Evolutionary conservation across 2,329 filamentous ascomycete species (phyloP), one percentile per base, ranked within the genome.

Genomic region (Colletotrichum sp.): DNA sequence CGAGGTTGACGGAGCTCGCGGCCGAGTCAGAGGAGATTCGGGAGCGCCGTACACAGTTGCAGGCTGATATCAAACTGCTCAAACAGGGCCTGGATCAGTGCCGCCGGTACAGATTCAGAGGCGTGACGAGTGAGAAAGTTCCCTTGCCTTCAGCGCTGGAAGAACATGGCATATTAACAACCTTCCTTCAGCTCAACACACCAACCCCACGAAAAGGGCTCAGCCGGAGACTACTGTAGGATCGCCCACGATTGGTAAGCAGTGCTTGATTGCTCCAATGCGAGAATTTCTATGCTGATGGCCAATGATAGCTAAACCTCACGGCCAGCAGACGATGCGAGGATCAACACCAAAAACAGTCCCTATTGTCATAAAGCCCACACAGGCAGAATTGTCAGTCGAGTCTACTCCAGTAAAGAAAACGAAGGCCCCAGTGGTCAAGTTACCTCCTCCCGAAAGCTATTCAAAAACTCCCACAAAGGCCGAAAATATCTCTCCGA

Each of bases 11-110:
- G 6, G 77, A 81, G 58, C 73, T 85, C 3, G 83, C 81, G 0
- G 79, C 81, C 3, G 84, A 85, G 77, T 80, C 83, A 0, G 79
- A 81, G 9, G 80, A 81, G 3, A 66, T 80, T 3, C 73, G 65
- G 3, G 34, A 5, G 4, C 68, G 77, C 48, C 78, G 79, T 16
- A 12, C 58, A 8, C 30, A 70, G 32, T 70, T 80, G 12, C 61
- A 77, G n/a, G 8, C 36, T 1, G 70, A 79, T 12, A 66, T 78
- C 6, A 70, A 52, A 7, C 65, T 79, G 6, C 76, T 82, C 15
- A 32, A 66, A 21, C 43, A 80, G 6, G 79, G 76, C 1, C 75
- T 81, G 2, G 52, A 72, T 3, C 73, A 73, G 15, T 82, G 79
- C 24, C 78, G 77, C 10, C 72, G 55, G 7, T 77, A 81, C 70